Evolutionary conservation across 768 basidiomycete genomes (phyloP), one percentile per base, ranked within the genome.

Genomic region (Russula virescens): DNA sequence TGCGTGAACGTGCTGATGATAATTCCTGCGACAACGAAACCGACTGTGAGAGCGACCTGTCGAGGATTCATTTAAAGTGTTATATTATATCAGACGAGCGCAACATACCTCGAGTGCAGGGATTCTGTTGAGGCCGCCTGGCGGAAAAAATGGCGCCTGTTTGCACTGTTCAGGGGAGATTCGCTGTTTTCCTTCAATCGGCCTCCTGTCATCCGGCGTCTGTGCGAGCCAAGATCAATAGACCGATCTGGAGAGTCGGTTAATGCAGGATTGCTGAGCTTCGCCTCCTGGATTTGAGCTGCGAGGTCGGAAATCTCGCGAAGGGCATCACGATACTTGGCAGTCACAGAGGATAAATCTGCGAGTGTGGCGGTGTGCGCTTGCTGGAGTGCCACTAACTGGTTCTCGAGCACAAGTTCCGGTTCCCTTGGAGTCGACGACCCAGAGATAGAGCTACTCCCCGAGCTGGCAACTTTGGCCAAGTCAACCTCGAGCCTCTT

Each of bases 1-100:
- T 88, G 82, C 89, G 89, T 78, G 86, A 90, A 71, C 87, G 88
- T 77, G 77, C 89, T 79, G 87, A 93, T 69, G 87, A 93, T 68
- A 93, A 83, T 82, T 92, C 94, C 94, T 98, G 94, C 79, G 94
- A 95, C 69, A 96, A 86, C 81, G 94, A 96, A 80, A 87, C 84
- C 74, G 94, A 94, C 76, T 91, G 91, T 78, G 90, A 92, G 68
- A 87, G 84, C 85, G 92, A 93, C 83, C 90, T 91, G 57, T 58
- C 69, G 43, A 58, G 61, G 56, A 64, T 68, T 69, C 43, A 55
- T 40, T 53, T 61, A 50, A 55, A 58, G 55, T 16, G 45, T 68
- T 62, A 40, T 57, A 25, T 48, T 53, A 59, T n/a, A 43, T 61
- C 51, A 65, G 55, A 54, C 59, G 40, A 35, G 62, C 48, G 60